Base-by-base conservation (phyloP, 2,329 filamentous ascomycete genomes). In the Grosmannia penicillata region DNA sequence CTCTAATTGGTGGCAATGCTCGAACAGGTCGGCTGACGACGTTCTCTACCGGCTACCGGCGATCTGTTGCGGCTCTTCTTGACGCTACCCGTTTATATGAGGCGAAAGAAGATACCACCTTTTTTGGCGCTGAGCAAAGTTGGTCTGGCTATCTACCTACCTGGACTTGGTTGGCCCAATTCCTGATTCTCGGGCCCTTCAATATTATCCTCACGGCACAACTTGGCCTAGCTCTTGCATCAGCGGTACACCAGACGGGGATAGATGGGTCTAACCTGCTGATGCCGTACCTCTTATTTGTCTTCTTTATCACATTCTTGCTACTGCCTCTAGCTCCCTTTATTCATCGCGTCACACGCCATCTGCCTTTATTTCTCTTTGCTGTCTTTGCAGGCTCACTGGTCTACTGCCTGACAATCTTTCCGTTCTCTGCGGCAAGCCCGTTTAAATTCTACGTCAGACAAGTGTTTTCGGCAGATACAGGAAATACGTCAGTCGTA, bases 111-210 rank as follows among this genome's bases (percentile, higher is more conserved):
- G n/a, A 13, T 11, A 23, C 18, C n/a, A 14, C 25, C n/a, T 9
- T 66, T 1, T 86, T 78, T 51, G 71, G 72, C 11, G 62, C 73
- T 38, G 91, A 96, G 53, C 91, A 96, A 56, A 62, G 70, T 13
- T 98, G 91, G 91, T 93, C 85, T 37, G 71, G 71, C 4, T 69
- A 69, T 27, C 61, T 96, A 38, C 84, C 85, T 1, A 73, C 70
- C 32, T 95, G 82, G 81, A 77, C 82, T 15, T 98, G 91, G 91
- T 57, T 91, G 30, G 49, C 93, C 15, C 87, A 98, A 51, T 79
- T 95, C 46, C 62, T 96, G 4, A 53, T 95, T 14, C 62, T 93
- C 9, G 82, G 75, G 0, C 86, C 87, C 0, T 72, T 94, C 37
- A 73, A 78, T 34, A 63, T 94, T 33, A 78, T 91, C 43, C 56